phyloP scores from a whole-genome alignment of 208 protist species.

The Wallacemonas collosoma region DNA sequence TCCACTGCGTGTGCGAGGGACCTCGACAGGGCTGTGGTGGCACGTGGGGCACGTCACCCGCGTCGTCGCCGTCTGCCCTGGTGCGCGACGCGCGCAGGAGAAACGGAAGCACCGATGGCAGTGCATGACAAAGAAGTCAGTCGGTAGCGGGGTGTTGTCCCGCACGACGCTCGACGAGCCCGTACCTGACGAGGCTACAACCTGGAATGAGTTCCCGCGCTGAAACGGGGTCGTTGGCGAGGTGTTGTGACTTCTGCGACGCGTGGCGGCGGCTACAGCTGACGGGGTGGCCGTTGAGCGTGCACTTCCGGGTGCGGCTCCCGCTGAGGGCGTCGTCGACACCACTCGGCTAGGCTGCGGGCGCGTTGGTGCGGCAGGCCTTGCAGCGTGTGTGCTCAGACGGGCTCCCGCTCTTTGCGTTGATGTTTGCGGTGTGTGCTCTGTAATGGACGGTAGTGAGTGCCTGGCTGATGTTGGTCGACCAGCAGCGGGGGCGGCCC shows the following conservation, averaged over 20 bases:
- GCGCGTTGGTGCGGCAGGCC: too few relatives aligned
- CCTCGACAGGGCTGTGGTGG: conserved; percentile 1
- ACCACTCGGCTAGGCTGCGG: too few relatives aligned
- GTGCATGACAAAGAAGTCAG: conserved; percentile 4
- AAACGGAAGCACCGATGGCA: conserved; percentile 13
- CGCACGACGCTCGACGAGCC: neutral
- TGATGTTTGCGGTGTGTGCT: neutral
- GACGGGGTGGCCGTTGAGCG: too few relatives aligned
- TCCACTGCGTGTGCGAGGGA: conserved; percentile 3
- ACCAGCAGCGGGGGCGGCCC: neutral
- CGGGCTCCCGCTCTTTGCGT: neutral
- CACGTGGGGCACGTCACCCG: neutral
- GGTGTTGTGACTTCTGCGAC: neutral
- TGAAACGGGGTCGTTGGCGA: neutral
- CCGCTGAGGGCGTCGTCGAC: too few relatives aligned
- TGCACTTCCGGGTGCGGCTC: too few relatives aligned
- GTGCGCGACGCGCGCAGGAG: conserved; percentile 1
- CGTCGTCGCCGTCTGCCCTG: neutral
- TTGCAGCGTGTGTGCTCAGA: too few relatives aligned
- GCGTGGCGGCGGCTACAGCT: neutral
- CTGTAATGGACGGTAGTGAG: neutral
- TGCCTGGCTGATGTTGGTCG: neutral
- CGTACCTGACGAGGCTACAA: neutral
- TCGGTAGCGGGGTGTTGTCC: neutral
- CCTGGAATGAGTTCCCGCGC: conserved; percentile 4